Evolutionary conservation across 2,329 filamentous ascomycete species (phyloP), one percentile per base, ranked within the genome.

Genomic region (Tolypocladium inflatum): DNA sequence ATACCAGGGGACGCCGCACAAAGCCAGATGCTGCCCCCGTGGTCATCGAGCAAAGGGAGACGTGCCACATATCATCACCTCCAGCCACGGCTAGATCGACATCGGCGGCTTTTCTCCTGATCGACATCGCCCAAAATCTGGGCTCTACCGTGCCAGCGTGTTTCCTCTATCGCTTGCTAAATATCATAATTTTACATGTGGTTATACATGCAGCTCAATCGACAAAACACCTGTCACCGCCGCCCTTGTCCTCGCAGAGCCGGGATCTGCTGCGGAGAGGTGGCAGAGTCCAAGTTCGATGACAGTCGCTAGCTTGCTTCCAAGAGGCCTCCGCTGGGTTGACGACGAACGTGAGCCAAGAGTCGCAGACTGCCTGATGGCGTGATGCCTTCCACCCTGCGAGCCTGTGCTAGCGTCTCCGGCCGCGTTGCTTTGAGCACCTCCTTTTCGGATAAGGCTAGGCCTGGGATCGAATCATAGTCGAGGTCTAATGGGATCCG

Each of bases 351-450:
- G 68, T 83, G 81, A 30, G 77, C 78, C 58, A 93, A 72, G 61
- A 94, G 68, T 57, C 83, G 73, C 50, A 87, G 67, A 58, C 80
- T 80, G 0, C 82, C 84, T 0, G 81, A 76, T 0, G 85, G 84
- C 23, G 84, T 87, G 61, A 88, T 77, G 4, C 93, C 93, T 72
- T 99, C 94, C 13, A 97, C 84, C 17, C 94, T 78, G 54, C 91
- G 80, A 38, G 93, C 93, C 80, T 97, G 94, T 0, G 90, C 93
- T 26, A 99, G 78, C 60, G 84, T 95, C 73, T 95, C 90, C 0
- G 94, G 94, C 55, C 84, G 78, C 1, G 90, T 88, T 2, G 78
- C 76, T 59, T 82, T 80, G 41, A 99, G 77, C 4, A 87, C 80
- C 35, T 84, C 79, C 71, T 83, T 87, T 76, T 97, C 94, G 59